These are phyloP conservation scores for Trametes maxima DNA, from an alignment of 768 basidiomycete species.

Conservation along the genomic window DNA sequence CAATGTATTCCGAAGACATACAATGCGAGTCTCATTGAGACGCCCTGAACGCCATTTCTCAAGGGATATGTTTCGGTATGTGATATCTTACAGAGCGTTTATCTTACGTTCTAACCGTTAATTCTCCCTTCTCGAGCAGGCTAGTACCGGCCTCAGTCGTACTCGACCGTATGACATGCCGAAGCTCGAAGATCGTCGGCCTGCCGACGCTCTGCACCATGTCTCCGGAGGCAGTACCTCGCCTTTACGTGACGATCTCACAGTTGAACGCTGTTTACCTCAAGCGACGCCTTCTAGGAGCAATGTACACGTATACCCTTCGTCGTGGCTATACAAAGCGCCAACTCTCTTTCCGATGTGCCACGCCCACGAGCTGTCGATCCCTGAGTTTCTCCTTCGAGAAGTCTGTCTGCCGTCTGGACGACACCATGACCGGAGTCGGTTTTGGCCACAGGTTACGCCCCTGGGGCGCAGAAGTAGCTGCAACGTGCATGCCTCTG, in stretches of 20 bases:
- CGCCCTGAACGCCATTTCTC: too few species aligned
- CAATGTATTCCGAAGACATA: too few species aligned
- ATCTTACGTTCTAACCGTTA: too few species aligned
- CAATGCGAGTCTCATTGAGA: too few species aligned
- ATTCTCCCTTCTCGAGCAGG: too few species aligned
- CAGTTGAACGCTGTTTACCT: background rate
- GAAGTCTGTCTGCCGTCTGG: background rate
- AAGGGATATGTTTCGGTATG: too few species aligned
- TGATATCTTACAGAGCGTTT: too few species aligned
- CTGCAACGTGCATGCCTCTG: background rate
- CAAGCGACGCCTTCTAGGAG: background rate
- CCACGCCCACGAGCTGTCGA: background rate
- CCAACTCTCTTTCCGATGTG: background rate
- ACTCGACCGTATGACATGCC: too few species aligned
- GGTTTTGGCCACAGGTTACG: background rate
- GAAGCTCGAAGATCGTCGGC: too few species aligned
- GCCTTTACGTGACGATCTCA: background rate
- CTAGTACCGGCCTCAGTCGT: too few species aligned
- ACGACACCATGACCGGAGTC: background rate
- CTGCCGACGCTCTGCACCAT: background rate
- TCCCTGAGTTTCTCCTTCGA: conserved; percentile 4
- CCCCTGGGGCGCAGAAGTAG: background rate
- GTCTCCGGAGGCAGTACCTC: background rate
- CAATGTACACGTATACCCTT: background rate
- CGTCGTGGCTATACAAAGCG: background rate